Percentiles rank a stretch among this genome's conserved stretches.
These are phyloP conservation scores for Mycena citricolor DNA, from an alignment of 1,284 basidiomycete species.

Conservation along the genomic window DNA sequence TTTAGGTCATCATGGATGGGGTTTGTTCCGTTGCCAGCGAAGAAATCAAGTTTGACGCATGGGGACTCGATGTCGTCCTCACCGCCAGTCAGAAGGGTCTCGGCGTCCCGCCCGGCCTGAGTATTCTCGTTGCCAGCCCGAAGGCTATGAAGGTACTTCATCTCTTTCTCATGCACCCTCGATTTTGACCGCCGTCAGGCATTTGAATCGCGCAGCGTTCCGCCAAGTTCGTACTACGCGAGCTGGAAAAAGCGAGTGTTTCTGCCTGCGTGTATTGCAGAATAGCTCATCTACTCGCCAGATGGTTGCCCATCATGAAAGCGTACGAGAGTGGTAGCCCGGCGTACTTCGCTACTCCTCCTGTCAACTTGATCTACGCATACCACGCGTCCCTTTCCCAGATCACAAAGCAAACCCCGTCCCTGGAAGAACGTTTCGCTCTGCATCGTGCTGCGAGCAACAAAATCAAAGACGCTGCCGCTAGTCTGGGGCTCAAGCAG, in stretches of 20 bases:
- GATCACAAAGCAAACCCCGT: conserved; percentile 61
- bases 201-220: conserved; percentile 68
- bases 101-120: conserved; percentile 92
- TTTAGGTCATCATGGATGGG: conserved; percentile 81
- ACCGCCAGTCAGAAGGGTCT: conserved; percentile 95
- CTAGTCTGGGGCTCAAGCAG: conserved; percentile 71
- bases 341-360: conserved; percentile 93
- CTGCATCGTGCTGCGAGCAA: conserved; percentile 75
- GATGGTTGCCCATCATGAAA: conserved; percentile 93
- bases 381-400: conserved; percentile 78
- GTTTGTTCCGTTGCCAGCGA: conserved; percentile 97
- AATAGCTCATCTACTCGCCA: conserved; percentile 28
- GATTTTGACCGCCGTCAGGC: conserved; percentile 41
- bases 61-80: conserved; percentile 90
- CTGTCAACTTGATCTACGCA: conserved; percentile 93
- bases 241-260: conserved; percentile 76
- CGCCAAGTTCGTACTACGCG: conserved; percentile 82
- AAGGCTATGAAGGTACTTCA: conserved; percentile 67
- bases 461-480: conserved; percentile 73
- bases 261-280: conserved; percentile 1
- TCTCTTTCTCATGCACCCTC: neutral
- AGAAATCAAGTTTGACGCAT: conserved; percentile 92
- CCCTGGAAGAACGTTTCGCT: conserved; percentile 80
- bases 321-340: conserved; percentile 77
- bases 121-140: conserved; percentile 81